Conservation (phyloP, 2,329 filamentous ascomycete genomes). For the Xylariaceae sp. region DNA sequence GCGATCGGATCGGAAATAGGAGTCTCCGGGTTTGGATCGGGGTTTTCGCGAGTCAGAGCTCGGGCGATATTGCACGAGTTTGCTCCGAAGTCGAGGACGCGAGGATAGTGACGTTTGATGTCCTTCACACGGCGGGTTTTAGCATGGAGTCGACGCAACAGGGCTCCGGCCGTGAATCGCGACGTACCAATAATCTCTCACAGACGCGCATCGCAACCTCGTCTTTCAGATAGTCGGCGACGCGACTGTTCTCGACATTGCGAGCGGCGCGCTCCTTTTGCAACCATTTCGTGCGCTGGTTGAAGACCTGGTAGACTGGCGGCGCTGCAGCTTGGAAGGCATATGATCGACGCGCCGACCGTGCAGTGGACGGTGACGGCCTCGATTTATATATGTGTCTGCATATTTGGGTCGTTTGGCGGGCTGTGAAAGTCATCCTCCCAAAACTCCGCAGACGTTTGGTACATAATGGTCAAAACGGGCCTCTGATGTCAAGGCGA, state of each 20-base stretch:
- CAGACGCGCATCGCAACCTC: conserved; percentile 81
- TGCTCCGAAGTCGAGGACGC: conserved; percentile 86
- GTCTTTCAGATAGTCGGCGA: conserved; percentile 88
- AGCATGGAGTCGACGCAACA: conserved; percentile 30
- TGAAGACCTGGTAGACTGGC: conserved; percentile 86
- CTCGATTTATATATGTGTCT: conserved; percentile 13
- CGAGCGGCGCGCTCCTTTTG: conserved; percentile 83
- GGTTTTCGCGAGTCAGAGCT: conserved; percentile 66
- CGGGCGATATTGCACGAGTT: conserved; percentile 93
- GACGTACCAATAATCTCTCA: conserved; percentile 63
- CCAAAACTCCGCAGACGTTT: conserved; percentile 17
- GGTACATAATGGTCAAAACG: conserved; percentile 25
- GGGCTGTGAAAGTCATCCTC: conserved; percentile 30
- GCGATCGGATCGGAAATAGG: conserved; percentile 58
- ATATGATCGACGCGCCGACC: conserved; percentile 50
- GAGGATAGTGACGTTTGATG: conserved; percentile 81
- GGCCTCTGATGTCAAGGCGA: background rate
- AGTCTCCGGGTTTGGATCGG: conserved; percentile 53
- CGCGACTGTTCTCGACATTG: conserved; percentile 64
- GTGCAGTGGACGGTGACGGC: conserved; percentile 10
- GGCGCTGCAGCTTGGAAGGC: conserved; percentile 73
- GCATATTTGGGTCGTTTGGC: conserved; percentile 19
- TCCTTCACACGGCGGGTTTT: conserved; percentile 41
- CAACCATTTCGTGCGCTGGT: conserved; percentile 76
- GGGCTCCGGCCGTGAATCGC: background rate